A percentile compares a stretch with the other conserved stretches of the same genome.
Evolutionary conservation across 371 early-diverging fungal genomes (phyloP).

Genomic region (Mortierella sp.): DNA sequence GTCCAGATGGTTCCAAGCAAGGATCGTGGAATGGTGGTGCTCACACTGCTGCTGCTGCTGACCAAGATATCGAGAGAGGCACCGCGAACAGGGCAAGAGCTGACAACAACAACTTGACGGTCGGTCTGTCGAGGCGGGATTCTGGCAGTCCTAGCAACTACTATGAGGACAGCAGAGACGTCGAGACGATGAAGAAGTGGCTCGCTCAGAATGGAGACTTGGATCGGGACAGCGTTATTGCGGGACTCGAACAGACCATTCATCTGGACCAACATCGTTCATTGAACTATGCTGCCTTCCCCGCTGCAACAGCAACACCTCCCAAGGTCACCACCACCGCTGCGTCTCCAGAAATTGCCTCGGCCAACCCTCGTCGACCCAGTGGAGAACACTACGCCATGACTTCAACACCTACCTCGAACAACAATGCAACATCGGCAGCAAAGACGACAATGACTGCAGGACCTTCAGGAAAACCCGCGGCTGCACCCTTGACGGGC

Average conservation of each 20-base stretch:
- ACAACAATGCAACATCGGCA: background rate
- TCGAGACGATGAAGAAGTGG: conserved; percentile 25
- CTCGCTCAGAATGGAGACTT: conserved; percentile 15
- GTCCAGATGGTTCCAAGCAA: background rate
- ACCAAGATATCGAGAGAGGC: background rate
- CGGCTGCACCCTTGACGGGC: conserved; percentile 27
- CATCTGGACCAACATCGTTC: conserved; percentile 7
- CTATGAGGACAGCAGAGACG: conserved; percentile 23
- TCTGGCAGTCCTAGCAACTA: conserved; percentile 21
- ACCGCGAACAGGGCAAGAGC: background rate
- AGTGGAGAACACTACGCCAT: background rate
- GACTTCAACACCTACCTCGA: background rate
- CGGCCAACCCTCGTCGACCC: background rate
- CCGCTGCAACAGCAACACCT: background rate
- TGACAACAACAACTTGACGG: background rate
- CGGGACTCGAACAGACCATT: conserved; percentile 16
- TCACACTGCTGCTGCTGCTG: background rate
- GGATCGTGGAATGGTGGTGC: background rate
- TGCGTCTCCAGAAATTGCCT: background rate
- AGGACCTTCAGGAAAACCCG: conserved; percentile 7
- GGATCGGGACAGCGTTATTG: conserved; percentile 21
- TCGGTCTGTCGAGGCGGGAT: background rate
- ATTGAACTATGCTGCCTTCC: conserved; percentile 1
- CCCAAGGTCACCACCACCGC: background rate
- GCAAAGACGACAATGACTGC: background rate